A percentile compares a stretch with the other conserved stretches of the same genome.
phyloP scores from a whole-genome alignment of 2,329 filamentous ascomycete species.

The Pseudopyrenochaeta lycopersici region DNA sequence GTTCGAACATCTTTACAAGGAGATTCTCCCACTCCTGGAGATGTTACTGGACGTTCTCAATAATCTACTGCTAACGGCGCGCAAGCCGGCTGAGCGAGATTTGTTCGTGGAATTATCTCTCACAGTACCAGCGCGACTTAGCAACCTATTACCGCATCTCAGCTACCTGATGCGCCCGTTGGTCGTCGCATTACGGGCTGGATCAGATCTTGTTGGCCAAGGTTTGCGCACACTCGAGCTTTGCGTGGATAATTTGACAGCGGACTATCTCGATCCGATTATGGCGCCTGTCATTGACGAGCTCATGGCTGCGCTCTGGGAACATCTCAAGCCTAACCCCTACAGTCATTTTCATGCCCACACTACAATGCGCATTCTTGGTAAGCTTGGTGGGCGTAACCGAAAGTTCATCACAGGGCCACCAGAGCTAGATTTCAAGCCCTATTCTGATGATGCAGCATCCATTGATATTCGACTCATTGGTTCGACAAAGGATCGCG shows the following conservation, averaged over 20 bases:
- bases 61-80: slow-evolving; percentile 87
- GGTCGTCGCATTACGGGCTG: slow-evolving; percentile 91
- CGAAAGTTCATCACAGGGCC: slow-evolving; percentile 94
- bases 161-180: slow-evolving; percentile 97
- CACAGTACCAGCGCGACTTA: slow-evolving; percentile 92
- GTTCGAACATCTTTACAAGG: slow-evolving; percentile 98
- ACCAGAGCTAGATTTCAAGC: slow-evolving; percentile 81
- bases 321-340: slow-evolving; percentile 90
- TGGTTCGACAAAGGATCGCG: slow-evolving; percentile 86
- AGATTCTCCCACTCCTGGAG: slow-evolving; percentile 93
- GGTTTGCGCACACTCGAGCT: slow-evolving; percentile 92
- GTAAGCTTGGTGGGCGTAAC: slow-evolving; percentile 94
- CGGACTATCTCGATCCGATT: slow-evolving; percentile 96
- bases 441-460: slow-evolving; percentile 85
- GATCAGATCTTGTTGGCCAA: slow-evolving; percentile 93
- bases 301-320: slow-evolving; percentile 96
- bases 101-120: slow-evolving; percentile 96
- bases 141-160: slow-evolving; percentile 92
- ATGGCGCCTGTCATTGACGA: slow-evolving; percentile 99
- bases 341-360: slow-evolving; percentile 98
- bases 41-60: slow-evolving; percentile 98
- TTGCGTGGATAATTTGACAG: slow-evolving; percentile 97
- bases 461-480: slow-evolving; percentile 91
- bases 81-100: slow-evolving; percentile 89
- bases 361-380: slow-evolving; percentile 95